Base-by-base conservation (phyloP, 495 filamentous ascomycete species). In the Annulohypoxylon stygium region DNA sequence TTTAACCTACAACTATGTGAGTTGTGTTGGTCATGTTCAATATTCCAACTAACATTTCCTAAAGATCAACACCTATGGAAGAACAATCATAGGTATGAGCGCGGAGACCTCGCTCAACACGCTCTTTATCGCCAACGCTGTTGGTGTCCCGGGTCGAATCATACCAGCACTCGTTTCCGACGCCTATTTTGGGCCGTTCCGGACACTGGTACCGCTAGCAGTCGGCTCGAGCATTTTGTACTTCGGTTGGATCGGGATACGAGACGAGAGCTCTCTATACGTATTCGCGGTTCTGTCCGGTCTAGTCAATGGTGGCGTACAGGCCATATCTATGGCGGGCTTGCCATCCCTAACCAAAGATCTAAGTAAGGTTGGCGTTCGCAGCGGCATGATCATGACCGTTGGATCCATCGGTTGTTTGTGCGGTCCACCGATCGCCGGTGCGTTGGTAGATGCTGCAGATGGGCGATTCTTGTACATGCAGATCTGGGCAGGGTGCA, bases 321-420 rank as follows among this genome's bases (percentile, higher is more conserved):
- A 94, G 79, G 84, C 86, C 4, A 80, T 95, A 55, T 88, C 90
- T 54, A 88, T 89, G 0, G 86, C 87, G 0, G 86, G 86, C 2
- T 70, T 92, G 53, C 84, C 85, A 30, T 84, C 82, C 16, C 79
- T 93, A 26, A 91, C 88, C 3, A 85, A 82, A 0, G 89, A 93
- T 68, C 63, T 88, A 63, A 86, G 84, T 59, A 91, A 90, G 74
- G 82, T 85, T 14, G 90, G 91, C 0, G 85, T 87, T 34, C 83
- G 90, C 9, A 87, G 90, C 80, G 92, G 91, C 4, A 92, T 93
- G 89, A 85, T 89, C 23, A 88, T 93, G 61, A 87, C 83, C 12
- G 85, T 93, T 51, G 85, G 91, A 3, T 86, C 84, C 18, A 79
- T 93, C 33, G 90, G 90, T 0, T 84, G 83, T 10, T 75, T 93